A percentile compares a stretch with the other conserved stretches of the same genome.
Conservation (phyloP, 805 yeast species). For the Candida vartiovaarae region DNA sequence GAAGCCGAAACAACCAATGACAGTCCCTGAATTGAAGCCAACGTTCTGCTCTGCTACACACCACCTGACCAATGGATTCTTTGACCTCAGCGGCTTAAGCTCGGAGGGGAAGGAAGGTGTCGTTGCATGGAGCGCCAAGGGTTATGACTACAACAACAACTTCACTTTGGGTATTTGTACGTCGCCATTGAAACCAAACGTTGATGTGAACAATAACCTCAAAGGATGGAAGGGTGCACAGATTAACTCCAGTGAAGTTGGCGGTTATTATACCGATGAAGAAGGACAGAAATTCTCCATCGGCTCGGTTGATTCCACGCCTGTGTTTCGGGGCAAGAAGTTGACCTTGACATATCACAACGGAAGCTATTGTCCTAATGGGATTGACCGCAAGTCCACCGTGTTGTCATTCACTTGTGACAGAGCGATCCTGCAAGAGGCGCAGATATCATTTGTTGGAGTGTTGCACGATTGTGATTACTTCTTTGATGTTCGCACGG, state of each 20-base stretch:
- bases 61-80: conserved; percentile 34
- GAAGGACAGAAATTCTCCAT: conserved; percentile 42
- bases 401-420: conserved; percentile 73
- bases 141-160: conserved; percentile 62
- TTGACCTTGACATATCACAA: conserved; percentile 60
- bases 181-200: conserved; percentile 34
- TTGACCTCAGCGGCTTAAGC: conserved; percentile 25
- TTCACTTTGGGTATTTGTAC: conserved; percentile 72
- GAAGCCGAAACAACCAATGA: conserved; percentile 1
- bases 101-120: conserved; percentile 19
- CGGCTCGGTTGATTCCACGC: conserved; percentile 55
- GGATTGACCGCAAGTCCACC: conserved; percentile 53
- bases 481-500: conserved; percentile 76
- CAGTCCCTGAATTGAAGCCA: conserved; percentile 4
- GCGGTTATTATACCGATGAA: conserved; percentile 49
- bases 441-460: conserved; percentile 64
- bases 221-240: conserved; percentile 10
- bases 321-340: conserved; percentile 66
- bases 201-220: conserved; percentile 21
- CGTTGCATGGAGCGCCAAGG: conserved; percentile 59
- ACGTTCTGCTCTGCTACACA: conserved; percentile 38
- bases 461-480: conserved; percentile 71
- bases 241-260: conserved; percentile 38
- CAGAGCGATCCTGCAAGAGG: conserved; percentile 58
- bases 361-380: conserved; percentile 59